phyloP scores from a whole-genome alignment of 202 grass and related monocot species.

The Zizania palustris region DNA sequence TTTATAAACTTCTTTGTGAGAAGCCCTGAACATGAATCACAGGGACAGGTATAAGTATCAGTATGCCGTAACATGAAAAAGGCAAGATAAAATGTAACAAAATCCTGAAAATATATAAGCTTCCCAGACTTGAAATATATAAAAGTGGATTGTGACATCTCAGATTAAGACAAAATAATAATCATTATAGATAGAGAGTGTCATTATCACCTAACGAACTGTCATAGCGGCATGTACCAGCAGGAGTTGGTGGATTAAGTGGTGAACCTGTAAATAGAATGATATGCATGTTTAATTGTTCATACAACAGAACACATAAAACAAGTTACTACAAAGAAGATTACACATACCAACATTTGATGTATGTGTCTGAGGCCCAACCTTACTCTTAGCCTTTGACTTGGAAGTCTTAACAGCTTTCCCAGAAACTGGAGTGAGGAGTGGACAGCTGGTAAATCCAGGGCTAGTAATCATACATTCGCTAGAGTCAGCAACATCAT shows the following conservation, averaged over 20 bases:
- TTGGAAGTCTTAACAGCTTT: constrained; percentile 72
- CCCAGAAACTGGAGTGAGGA: constrained; percentile 67
- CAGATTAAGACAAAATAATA: constrained; percentile 2
- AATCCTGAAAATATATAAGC: constrained; percentile 3
- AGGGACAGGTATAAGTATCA: constrained; percentile 45
- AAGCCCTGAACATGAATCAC: constrained; percentile 63
- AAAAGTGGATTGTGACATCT: constrained; percentile 16
- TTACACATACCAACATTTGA: constrained; percentile 70
- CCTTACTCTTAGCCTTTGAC: constrained; percentile 71
- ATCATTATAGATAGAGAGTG: constrained; percentile 7
- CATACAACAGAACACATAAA: constrained; percentile 4
- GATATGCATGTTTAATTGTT: constrained; percentile 29
- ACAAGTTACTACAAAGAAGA: constrained; percentile 19
- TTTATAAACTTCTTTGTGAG: constrained; percentile 97
- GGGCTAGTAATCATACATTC: constrained; percentile 62
- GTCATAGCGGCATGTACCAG: constrained; percentile 83
- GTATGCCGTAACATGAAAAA: constrained; percentile 8
- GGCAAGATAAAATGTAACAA: constrained; percentile 21
- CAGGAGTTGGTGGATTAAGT: constrained; percentile 77
- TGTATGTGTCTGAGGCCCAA: constrained; percentile 64
- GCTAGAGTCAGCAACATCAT: constrained; percentile 63
- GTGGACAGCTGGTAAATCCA: constrained; percentile 53
- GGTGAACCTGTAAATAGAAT: constrained; percentile 71
- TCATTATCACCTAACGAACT: constrained; percentile 79
- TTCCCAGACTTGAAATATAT: constrained; percentile 17